Conservation (phyloP, 495 filamentous ascomycete genomes). For the Aspergillus nidulans region DNA sequence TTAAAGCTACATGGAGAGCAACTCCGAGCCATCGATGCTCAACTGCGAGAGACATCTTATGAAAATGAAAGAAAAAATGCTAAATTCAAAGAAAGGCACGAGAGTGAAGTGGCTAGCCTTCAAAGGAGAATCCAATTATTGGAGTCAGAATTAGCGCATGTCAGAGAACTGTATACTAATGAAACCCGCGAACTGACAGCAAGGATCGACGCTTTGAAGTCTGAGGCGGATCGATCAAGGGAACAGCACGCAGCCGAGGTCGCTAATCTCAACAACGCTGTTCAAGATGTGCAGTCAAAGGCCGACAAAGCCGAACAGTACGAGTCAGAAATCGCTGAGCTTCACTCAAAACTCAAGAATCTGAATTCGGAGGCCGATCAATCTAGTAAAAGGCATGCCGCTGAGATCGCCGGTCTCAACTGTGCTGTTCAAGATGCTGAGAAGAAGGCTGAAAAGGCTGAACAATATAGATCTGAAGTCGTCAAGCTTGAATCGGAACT, state of each 20-base stretch:
- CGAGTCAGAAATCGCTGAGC: constrained; percentile 13
- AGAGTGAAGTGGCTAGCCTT: constrained; percentile 60
- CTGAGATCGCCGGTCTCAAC: constrained; percentile 54
- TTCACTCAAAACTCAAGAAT: constrained; percentile 31
- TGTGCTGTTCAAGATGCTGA: constrained; percentile 51
- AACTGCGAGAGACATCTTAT: constrained; percentile 46
- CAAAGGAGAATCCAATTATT: constrained; percentile 54
- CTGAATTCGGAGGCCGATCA: constrained; percentile 54
- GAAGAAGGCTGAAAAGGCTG: constrained; percentile 50
- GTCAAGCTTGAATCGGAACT: constrained; percentile 24
- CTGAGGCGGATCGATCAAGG: constrained; percentile 49
- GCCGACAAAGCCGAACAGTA: constrained; percentile 49
- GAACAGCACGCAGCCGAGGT: constrained; percentile 52
- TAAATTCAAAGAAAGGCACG: constrained; percentile 47
- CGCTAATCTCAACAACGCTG: constrained; percentile 51
- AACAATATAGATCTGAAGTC: constrained; percentile 30
- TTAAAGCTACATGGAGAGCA: constrained; percentile 45
- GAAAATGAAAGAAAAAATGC: constrained; percentile 45
- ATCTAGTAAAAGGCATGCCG: constrained; percentile 44
- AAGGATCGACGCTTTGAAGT: constrained; percentile 52
- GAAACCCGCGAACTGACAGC: constrained; percentile 55
- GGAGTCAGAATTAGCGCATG: constrained; percentile 57
- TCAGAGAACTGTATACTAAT: constrained; percentile 45
- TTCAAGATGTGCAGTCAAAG: constrained; percentile 50
- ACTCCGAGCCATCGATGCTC: constrained; percentile 43